Evolutionary conservation across 805 yeast species (phyloP).

Genomic region (Wickerhamomyces xylosicus): DNA sequence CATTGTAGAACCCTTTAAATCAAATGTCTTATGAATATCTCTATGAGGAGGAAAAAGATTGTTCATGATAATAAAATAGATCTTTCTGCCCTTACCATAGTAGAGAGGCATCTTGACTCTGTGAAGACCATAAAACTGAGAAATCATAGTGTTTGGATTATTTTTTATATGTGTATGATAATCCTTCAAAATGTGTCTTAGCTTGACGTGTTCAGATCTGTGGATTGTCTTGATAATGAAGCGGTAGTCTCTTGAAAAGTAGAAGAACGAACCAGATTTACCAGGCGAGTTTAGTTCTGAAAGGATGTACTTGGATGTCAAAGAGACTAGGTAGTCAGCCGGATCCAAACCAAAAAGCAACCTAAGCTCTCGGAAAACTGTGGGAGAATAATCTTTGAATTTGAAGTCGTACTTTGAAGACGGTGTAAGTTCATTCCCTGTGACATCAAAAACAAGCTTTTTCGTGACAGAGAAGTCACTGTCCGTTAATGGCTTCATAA

Average conservation of each 20-base stretch:
- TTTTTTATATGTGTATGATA: constrained; percentile 73
- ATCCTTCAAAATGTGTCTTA: constrained; percentile 60
- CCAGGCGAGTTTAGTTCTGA: constrained; percentile 95
- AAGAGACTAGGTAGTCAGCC: constrained; percentile 86
- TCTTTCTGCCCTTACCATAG: constrained; percentile 44
- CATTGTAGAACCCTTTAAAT: constrained; percentile 86
- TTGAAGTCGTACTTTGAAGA: constrained; percentile 92
- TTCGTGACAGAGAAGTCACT: constrained; percentile 64
- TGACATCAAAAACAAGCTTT: constrained; percentile 78
- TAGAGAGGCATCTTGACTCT: constrained; percentile 77
- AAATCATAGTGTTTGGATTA: constrained; percentile 80
- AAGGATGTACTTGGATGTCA: constrained; percentile 86
- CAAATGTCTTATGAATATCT: constrained; percentile 77
- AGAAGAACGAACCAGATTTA: constrained; percentile 92
- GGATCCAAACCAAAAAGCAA: constrained; percentile 80
- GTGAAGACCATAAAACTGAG: constrained; percentile 96
- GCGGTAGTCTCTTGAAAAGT: constrained; percentile 86
- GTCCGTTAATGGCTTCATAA: constrained; percentile 61
- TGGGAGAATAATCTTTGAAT: constrained; percentile 93
- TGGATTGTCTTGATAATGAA: constrained; percentile 95
- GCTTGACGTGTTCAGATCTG: constrained; percentile 81
- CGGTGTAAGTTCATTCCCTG: constrained; percentile 84
- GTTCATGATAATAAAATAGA: constrained; percentile 94
- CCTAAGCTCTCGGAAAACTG: constrained; percentile 82
- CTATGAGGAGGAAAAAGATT: constrained; percentile 91